Percentiles rank a stretch among this genome's conserved stretches.
Evolutionary conservation across 495 filamentous ascomycete species (phyloP).

Genomic region (Aspergillus egyptiacus): DNA sequence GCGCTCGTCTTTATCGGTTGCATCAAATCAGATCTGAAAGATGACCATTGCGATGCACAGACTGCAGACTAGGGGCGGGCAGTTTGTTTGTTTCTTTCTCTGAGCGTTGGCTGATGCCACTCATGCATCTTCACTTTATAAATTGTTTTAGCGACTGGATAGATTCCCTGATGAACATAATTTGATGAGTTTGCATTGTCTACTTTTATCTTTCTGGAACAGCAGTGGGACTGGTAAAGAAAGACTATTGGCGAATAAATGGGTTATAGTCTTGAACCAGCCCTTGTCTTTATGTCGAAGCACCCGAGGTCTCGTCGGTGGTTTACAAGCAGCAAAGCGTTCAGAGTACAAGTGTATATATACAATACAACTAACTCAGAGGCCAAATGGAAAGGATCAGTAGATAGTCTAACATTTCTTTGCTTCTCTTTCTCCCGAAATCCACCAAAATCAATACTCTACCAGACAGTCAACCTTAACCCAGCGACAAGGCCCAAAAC

Average conservation of each 20-base stretch:
- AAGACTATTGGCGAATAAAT: too few relatives aligned
- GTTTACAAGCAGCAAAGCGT: too few relatives aligned
- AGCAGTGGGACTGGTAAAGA: neutral
- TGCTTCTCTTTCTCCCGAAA: neutral
- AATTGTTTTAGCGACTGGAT: conserved; percentile 26
- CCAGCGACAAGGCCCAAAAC: neutral
- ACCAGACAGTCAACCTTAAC: neutral
- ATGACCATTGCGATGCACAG: too few relatives aligned
- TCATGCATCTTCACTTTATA: conserved; percentile 14
- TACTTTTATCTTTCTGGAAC: conserved; percentile 4
- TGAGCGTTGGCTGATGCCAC: neutral
- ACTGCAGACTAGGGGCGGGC: too few relatives aligned
- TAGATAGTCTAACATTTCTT: conserved; percentile 15
- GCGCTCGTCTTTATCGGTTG: too few relatives aligned
- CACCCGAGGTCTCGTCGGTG: too few relatives aligned
- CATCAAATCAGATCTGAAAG: too few relatives aligned
- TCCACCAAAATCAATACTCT: neutral
- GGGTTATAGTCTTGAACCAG: too few relatives aligned
- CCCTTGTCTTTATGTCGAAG: too few relatives aligned
- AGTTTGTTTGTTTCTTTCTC: neutral
- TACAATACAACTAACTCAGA: conserved; percentile 9
- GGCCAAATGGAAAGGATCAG: conserved; percentile 5
- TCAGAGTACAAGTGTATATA: conserved; percentile 13
- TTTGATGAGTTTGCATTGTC: too few relatives aligned
- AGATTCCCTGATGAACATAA: conserved; percentile 23